Conservation (phyloP, 2,329 filamentous ascomycete genomes). For the Xylaria sp. region DNA sequence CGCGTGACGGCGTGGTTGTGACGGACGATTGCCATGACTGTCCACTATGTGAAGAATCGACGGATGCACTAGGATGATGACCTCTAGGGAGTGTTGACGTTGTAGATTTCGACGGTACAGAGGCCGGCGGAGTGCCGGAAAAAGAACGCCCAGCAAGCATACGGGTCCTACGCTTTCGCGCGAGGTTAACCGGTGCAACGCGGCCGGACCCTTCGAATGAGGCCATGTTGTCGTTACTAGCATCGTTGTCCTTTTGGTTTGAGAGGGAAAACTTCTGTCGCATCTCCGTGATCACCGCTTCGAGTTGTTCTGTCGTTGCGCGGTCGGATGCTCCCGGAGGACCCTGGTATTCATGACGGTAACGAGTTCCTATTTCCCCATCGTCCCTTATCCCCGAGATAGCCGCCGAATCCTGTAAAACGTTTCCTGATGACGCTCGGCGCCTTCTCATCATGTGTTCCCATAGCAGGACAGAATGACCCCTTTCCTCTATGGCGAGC, state of each 20-base stretch:
- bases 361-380: not conserved
- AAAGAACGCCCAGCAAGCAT: conserved; percentile 51
- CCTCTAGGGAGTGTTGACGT: conserved; percentile 46
- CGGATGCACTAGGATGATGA: conserved; percentile 58
- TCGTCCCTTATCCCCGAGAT: not conserved
- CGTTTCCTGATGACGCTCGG: not conserved
- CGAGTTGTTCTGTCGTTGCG: not conserved
- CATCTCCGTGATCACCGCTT: not conserved
- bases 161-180: conserved; percentile 47
- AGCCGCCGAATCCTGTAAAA: not conserved
- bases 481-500: not conserved
- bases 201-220: conserved; percentile 48
- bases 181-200: conserved; percentile 45
- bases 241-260: not conserved
- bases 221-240: conserved; percentile 36
- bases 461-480: not conserved
- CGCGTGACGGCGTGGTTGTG: conserved; percentile 57
- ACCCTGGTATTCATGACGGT: not conserved
- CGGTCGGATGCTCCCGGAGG: not conserved
- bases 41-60: conserved; percentile 66
- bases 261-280: not conserved
- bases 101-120: conserved; percentile 53
- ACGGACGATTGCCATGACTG: conserved; percentile 63
- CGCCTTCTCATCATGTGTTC: not conserved
- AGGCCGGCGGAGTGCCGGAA: conserved; percentile 56